Base-by-base conservation (phyloP, 352 stramenopile genomes). In the Phytophthora melonis region DNA sequence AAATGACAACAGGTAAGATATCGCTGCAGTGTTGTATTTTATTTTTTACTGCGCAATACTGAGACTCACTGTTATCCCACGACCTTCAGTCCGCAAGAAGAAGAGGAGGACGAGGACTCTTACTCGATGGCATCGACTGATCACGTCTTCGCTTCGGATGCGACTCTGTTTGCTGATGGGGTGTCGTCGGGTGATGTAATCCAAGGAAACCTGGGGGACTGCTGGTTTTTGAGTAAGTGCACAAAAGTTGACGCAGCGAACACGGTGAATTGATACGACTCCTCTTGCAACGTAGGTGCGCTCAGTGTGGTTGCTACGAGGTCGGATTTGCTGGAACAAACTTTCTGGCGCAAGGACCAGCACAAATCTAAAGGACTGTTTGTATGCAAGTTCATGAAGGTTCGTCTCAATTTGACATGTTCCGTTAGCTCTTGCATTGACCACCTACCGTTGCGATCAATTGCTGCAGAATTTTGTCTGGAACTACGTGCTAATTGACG, bases 311-410 rank as follows among this genome's bases (percentile, higher is more conserved):
- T 98, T 13, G 94, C 93, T 2, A 97, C 91, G 1, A 75, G 91
- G 16, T 81, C 81, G 0, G 89, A 97, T 41, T 56, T 97, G 49
- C 75, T 98, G 1, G 80, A 93, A 13, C 84, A 97, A 67, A 86
- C 80, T 0, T 97, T 98, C 52, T 98, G 89, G 88, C 72, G 75
- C 64, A 77, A 76, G 2, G 84, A 95, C 53, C 79, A 88, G 53
- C 83, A 85, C 75, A 93, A 94, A 30, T 62, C 86, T 8, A 95
- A 88, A 55, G 93, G 92, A 3, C 52, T 98, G 3, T 96, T 95
- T 55, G 80, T 98, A n/a, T 98, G 91, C 72, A 86, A 83, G 32
- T 98, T 98, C 60, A 97, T 97, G 89, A 98, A 98, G 81, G 88
- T 94, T 74, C 11, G 60, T 16, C 5, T 47, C 39, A 36, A 36